Percentiles rank a stretch among this genome's conserved stretches.
Conservation (phyloP, 1,284 basidiomycete species). For the Thelephora terrestris region DNA sequence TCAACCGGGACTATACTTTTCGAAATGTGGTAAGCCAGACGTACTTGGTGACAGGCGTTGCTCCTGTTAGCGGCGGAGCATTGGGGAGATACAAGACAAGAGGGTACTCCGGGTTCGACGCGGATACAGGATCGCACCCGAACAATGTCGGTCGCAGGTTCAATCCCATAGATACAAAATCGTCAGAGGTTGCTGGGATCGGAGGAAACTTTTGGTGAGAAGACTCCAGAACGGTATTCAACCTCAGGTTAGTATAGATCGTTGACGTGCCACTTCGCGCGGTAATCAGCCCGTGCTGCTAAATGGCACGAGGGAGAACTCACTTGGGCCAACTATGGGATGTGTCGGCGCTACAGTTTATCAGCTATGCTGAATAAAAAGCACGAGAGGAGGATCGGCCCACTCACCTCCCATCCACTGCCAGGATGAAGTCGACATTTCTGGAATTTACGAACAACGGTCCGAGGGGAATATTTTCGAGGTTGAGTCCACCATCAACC, state of each 20-base stretch:
- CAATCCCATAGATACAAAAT: slow-evolving; percentile 53
- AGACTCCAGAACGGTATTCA: slow-evolving; percentile 16
- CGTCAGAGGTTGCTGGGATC: slow-evolving; percentile 39
- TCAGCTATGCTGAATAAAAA: too few relatives aligned
- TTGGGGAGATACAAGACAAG: slow-evolving; percentile 57
- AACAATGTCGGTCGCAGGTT: slow-evolving; percentile 69
- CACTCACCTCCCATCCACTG: slow-evolving; percentile 36
- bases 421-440: slow-evolving; percentile 58
- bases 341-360: slow-evolving; percentile 41
- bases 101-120: slow-evolving; percentile 38
- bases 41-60: slow-evolving; percentile 49
- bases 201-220: slow-evolving; percentile 57
- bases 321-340: slow-evolving; percentile 58
- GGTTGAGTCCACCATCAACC: slow-evolving; percentile 50
- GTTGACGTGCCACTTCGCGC: slow-evolving; percentile 37
- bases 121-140: slow-evolving; percentile 51
- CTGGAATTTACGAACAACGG: slow-evolving; percentile 56
- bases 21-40: slow-evolving; percentile 12
- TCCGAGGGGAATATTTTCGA: slow-evolving; percentile 56
- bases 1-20: not conserved
- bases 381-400: too few relatives aligned
- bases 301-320: slow-evolving; percentile 12
- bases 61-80: slow-evolving; percentile 48
- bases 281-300: not conserved
- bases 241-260: slow-evolving; percentile 31